Percentiles rank a stretch among this genome's conserved stretches.
Conservation (phyloP, 139 green algal genomes). For the Pleodorina starrii region DNA sequence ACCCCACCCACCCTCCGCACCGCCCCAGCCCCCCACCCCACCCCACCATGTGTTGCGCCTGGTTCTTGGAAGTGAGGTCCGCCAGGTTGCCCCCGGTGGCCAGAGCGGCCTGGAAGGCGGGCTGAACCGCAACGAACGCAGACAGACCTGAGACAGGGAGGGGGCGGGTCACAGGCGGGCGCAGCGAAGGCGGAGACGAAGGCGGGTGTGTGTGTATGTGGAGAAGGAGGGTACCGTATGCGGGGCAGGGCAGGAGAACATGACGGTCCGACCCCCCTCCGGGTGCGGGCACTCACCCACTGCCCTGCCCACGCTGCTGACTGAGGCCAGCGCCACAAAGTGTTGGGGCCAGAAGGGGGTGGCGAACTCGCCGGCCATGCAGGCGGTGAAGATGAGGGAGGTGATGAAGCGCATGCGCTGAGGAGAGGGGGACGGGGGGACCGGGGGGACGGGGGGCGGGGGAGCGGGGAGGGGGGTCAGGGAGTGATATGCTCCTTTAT, state of each 20-base stretch:
- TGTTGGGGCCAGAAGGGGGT: conserved; percentile 85
- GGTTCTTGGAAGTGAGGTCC: conserved; percentile 93
- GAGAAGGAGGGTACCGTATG: no score
- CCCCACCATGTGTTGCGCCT: conserved; percentile 62
- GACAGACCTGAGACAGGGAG: conserved; percentile 45
- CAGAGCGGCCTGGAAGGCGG: conserved; percentile 88
- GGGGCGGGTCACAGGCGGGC: no score
- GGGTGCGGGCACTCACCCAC: conserved; percentile 32
- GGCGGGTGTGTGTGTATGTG: no score
- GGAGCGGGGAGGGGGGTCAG: neutral
- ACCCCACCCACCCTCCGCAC: no score
- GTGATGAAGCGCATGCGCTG: conserved; percentile 89
- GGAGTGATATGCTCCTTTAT: no score
- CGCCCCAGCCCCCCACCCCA: neutral
- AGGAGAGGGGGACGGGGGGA: neutral
- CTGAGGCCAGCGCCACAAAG: conserved; percentile 65
- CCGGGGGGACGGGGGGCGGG: neutral
- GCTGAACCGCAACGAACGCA: conserved; percentile 90
- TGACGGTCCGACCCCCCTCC: no score
- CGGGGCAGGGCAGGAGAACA: no score
- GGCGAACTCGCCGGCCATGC: conserved; percentile 86
- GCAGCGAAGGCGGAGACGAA: no score
- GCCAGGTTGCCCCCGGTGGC: conserved; percentile 90
- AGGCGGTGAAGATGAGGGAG: conserved; percentile 82
- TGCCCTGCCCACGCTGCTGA: conserved; percentile 88